Conservation (phyloP, 805 yeast species). For the Candida awuae region DNA sequence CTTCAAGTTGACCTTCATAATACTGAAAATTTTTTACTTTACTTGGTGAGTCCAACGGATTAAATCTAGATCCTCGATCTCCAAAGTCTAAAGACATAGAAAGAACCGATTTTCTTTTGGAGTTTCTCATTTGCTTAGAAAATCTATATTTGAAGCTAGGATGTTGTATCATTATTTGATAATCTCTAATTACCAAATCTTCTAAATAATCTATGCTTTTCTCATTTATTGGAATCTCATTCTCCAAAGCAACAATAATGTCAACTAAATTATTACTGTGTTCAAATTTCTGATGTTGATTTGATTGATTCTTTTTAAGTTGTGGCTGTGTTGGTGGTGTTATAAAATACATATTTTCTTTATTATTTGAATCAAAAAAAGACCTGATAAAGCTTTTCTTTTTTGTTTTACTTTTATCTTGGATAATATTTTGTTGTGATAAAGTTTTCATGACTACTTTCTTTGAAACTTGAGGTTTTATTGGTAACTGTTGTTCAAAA, state of each 20-base stretch:
- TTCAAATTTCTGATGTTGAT: no score
- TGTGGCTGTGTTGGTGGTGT: background rate
- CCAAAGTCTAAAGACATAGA: slow-evolving; percentile 16
- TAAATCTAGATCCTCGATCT: slow-evolving; percentile 12
- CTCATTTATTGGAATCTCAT: slow-evolving; percentile 8
- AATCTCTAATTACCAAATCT: slow-evolving; percentile 64
- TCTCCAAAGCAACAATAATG: slow-evolving; percentile 8
- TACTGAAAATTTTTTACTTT: slow-evolving; percentile 4
- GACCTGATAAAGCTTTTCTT: slow-evolving; percentile 10
- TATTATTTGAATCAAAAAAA: slow-evolving; percentile 3
- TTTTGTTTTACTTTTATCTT: background rate
- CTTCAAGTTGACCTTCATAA: background rate
- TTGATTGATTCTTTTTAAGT: background rate
- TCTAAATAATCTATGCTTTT: slow-evolving; percentile 53
- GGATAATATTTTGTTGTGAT: slow-evolving; percentile 7
- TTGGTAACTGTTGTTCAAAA: no score
- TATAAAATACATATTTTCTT: slow-evolving; percentile 1
- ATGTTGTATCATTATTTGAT: slow-evolving; percentile 34
- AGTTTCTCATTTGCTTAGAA: slow-evolving; percentile 20
- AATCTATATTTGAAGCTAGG: slow-evolving; percentile 17
- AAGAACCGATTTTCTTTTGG: slow-evolving; percentile 17
- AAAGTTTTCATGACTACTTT: background rate
- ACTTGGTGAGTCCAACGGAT: slow-evolving; percentile 20
- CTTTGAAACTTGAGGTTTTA: background rate
- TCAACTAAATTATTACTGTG: background rate